Conservation (phyloP, 1,284 basidiomycete species). For the Trametes sp. region DNA sequence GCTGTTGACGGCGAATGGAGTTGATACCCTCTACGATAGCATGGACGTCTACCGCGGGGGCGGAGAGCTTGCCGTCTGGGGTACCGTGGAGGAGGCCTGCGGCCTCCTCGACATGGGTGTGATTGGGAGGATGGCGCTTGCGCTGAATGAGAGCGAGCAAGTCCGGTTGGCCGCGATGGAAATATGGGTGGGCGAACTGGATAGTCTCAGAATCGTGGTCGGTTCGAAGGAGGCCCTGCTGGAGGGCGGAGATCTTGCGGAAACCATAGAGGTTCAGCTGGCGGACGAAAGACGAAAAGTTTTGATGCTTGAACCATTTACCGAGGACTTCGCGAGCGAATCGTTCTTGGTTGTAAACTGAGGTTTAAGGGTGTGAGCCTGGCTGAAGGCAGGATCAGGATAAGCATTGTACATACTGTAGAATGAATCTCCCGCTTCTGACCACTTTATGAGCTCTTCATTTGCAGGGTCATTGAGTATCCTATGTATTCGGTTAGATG, state of each 20-base stretch:
- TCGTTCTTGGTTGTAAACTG: conserved; percentile 94
- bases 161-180: conserved; percentile 92
- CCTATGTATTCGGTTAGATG: conserved; percentile 48
- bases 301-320: conserved; percentile 96
- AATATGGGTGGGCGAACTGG: conserved; percentile 93
- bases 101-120: conserved; percentile 33
- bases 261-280: conserved; percentile 99
- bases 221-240: conserved; percentile 89
- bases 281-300: conserved; percentile 93
- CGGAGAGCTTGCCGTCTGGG: conserved; percentile 41
- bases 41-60: conserved; percentile 74
- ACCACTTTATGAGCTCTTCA: conserved; percentile 89
- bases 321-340: conserved; percentile 92
- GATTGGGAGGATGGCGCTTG: conserved; percentile 60
- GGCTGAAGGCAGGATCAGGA: background rate
- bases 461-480: conserved; percentile 91
- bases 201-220: conserved; percentile 88
- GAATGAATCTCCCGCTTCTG: conserved; percentile 84
- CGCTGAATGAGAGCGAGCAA: conserved; percentile 87
- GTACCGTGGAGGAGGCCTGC: conserved; percentile 39
- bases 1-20: conserved; percentile 91
- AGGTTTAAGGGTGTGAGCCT: conserved; percentile 2
- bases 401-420: conserved; percentile 40
- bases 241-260: conserved; percentile 94
- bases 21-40: conserved; percentile 85